phyloP scores from a whole-genome alignment of 179 eudicot species.

The Monotropa hypopitys region DNA sequence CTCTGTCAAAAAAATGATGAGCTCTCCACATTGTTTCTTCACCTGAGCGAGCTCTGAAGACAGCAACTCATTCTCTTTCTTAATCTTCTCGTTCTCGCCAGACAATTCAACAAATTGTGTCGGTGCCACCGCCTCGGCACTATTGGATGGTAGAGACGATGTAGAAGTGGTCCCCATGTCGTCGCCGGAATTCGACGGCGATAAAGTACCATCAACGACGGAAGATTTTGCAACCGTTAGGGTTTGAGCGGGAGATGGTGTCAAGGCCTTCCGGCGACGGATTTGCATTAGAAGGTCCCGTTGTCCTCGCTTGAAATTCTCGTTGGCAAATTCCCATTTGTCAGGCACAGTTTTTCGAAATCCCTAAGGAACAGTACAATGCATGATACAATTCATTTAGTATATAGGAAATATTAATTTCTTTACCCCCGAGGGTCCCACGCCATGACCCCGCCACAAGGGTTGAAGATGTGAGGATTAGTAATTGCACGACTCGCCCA shows the following conservation, averaged over 20 bases:
- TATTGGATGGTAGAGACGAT: constrained; percentile 51
- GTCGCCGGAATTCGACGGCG: constrained; percentile 51
- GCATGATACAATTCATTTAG: not conserved
- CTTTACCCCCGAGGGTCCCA: no score
- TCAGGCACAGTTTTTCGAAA: constrained; percentile 80
- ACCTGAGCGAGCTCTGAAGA: constrained; percentile 55
- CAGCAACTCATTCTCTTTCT: constrained; percentile 44
- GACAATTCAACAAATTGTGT: constrained; percentile 31
- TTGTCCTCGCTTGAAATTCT: constrained; percentile 60
- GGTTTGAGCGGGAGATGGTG: not conserved
- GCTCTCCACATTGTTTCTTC: constrained; percentile 62
- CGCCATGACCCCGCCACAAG: no score
- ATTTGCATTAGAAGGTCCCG: constrained; percentile 49
- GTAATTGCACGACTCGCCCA: no score
- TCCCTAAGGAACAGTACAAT: constrained; percentile 34
- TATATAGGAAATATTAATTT: not conserved
- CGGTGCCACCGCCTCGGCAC: constrained; percentile 16
- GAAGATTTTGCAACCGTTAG: constrained; percentile 16
- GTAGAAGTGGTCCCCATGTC: constrained; percentile 64
- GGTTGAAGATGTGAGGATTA: no score
- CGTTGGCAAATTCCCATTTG: constrained; percentile 88
- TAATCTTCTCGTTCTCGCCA: constrained; percentile 64
- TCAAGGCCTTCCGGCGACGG: constrained; percentile 54
- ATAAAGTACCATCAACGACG: constrained; percentile 10
- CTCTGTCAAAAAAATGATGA: constrained; percentile 31